Evolutionary conservation across 208 protist genomes (phyloP).

Genomic region (Trypanosoma melophagium): DNA sequence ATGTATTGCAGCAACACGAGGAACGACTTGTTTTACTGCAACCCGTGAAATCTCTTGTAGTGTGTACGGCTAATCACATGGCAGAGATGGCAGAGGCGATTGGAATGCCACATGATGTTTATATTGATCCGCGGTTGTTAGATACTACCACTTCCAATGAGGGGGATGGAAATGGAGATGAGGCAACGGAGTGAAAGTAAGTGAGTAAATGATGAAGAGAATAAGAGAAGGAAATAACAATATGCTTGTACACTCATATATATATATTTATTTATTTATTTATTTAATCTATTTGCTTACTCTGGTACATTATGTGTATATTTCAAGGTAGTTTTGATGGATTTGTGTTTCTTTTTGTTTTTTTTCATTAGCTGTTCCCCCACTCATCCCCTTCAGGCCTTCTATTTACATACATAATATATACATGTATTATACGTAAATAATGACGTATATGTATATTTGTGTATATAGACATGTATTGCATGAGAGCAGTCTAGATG

Average conservation of each 20-base stretch:
- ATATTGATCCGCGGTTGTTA: constrained; percentile 20
- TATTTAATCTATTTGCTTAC: too few species aligned
- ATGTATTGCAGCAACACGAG: constrained; percentile 75
- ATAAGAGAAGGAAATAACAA: not conserved
- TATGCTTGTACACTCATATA: not conserved
- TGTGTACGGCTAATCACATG: constrained; percentile 31
- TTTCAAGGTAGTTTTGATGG: too few species aligned
- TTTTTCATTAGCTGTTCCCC: too few species aligned
- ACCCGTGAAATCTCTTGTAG: constrained; percentile 38
- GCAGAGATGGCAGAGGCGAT: constrained; percentile 32
- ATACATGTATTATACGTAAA: not conserved
- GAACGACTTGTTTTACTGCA: constrained; percentile 41
- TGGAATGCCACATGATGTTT: constrained; percentile 31
- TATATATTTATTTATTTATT: constrained; percentile 17
- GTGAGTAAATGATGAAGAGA: too few species aligned
- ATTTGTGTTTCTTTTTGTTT: too few species aligned
- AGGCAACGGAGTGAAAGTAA: too few species aligned
- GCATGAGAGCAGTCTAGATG: too few species aligned
- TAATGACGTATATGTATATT: not conserved
- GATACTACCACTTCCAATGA: too few species aligned
- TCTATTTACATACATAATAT: not conserved
- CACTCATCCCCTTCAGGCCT: too few species aligned
- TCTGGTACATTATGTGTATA: too few species aligned
- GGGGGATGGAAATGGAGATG: not conserved
- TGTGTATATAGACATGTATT: too few species aligned